Evolutionary conservation across 352 stramenopile species (phyloP).

Genomic region (Phytophthora capsici): DNA sequence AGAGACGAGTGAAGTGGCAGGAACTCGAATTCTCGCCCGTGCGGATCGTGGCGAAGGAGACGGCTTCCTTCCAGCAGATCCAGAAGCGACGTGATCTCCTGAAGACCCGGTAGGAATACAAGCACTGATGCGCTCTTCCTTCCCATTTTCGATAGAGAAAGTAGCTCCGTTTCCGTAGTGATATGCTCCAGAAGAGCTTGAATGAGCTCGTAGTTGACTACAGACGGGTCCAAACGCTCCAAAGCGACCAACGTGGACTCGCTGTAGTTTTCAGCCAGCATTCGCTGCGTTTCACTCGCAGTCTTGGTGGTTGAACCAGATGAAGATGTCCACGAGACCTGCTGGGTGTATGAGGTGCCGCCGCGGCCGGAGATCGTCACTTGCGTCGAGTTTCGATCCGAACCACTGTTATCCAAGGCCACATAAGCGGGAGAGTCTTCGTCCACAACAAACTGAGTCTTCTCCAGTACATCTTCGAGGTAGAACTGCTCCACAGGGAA

Average conservation of each 20-base stretch:
- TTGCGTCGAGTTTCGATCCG: constrained; percentile 51
- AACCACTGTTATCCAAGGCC: constrained; percentile 29
- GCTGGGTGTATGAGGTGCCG: constrained; percentile 66
- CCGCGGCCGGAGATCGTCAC: constrained; percentile 69
- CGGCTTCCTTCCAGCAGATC: constrained; percentile 71
- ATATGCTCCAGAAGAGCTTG: constrained; percentile 89
- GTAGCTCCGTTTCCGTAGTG: constrained; percentile 55
- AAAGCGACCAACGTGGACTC: constrained; percentile 88
- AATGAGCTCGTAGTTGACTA: constrained; percentile 96
- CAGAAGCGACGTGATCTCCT: constrained; percentile 93
- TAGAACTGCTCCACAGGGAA: constrained; percentile 97
- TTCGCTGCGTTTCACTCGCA: constrained; percentile 23
- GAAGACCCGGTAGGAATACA: constrained; percentile 95
- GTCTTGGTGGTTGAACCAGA: constrained; percentile 32
- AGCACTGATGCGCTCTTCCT: constrained; percentile 88
- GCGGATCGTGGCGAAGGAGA: constrained; percentile 45
- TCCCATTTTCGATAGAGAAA: constrained; percentile 23
- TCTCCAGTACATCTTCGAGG: constrained; percentile 94
- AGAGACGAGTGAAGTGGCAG: constrained; percentile 95
- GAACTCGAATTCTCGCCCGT: constrained; percentile 62
- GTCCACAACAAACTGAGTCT: constrained; percentile 87
- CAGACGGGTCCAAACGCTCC: constrained; percentile 84
- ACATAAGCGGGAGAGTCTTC: constrained; percentile 63
- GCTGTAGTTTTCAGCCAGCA: constrained; percentile 74
- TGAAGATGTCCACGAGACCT: constrained; percentile 61